Conservation (phyloP, 116 monocot genomes). For the Cymodocea nodosa region DNA sequence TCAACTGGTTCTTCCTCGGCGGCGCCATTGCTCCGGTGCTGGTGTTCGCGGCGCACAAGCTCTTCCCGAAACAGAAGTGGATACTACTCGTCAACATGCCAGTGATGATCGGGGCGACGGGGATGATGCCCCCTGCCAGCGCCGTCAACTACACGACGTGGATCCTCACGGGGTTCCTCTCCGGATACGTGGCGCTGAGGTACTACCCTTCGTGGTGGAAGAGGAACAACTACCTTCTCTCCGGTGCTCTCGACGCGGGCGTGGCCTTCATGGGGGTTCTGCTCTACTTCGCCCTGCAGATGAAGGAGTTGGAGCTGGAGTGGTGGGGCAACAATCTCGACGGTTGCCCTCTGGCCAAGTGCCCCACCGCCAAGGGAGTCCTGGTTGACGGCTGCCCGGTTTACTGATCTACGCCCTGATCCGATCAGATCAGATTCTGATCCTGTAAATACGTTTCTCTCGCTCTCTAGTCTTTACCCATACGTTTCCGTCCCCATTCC, state of each 20-base stretch:
- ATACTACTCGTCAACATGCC: constrained; percentile 37
- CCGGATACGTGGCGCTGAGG: constrained; percentile 22
- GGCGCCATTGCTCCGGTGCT: constrained; percentile 26
- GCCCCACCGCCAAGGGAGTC: constrained; percentile 56
- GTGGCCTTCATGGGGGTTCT: constrained; percentile 43
- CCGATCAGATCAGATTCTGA: neutral
- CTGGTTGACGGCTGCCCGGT: constrained; percentile 40
- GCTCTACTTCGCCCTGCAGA: constrained; percentile 35
- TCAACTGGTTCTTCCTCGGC: constrained; percentile 49
- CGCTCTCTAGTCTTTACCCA: too few relatives aligned
- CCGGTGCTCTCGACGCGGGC: constrained; percentile 33
- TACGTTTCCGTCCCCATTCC: too few relatives aligned
- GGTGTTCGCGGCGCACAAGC: constrained; percentile 16
- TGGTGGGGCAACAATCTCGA: constrained; percentile 74
- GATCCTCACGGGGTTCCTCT: constrained; percentile 18
- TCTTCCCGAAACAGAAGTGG: constrained; percentile 26
- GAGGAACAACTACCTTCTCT: constrained; percentile 29
- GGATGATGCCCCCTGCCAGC: constrained; percentile 21
- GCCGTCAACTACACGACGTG: constrained; percentile 31
- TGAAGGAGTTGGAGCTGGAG: constrained; percentile 24
- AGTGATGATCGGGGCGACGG: constrained; percentile 20
- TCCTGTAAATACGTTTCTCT: neutral
- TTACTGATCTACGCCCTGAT: neutral
- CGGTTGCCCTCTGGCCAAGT: constrained; percentile 48
- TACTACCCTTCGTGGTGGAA: constrained; percentile 31